Percentiles rank a stretch among this genome's conserved stretches.
phyloP scores from a whole-genome alignment of 139 green algal species.

The Yamagishiella unicocca region DNA sequence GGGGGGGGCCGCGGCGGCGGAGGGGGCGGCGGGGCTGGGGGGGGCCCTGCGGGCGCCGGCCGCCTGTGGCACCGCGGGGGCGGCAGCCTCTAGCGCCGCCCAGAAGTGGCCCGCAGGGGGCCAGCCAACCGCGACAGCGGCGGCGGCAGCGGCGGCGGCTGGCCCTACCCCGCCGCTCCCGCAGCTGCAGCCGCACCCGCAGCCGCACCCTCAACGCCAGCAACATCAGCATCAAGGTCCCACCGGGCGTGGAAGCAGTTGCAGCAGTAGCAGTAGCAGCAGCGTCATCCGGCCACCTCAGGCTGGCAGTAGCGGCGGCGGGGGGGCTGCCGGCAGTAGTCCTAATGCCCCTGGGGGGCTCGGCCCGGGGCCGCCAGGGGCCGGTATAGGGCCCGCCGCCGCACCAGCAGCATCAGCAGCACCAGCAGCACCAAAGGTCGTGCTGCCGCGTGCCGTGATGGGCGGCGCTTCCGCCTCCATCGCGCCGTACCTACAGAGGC shows the following conservation, averaged over 20 bases:
- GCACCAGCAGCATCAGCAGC: not conserved
- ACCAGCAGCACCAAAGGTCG: not conserved
- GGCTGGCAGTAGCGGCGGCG: too few relatives aligned
- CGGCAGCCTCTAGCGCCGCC: not conserved
- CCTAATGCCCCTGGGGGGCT: too few relatives aligned
- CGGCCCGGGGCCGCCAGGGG: not conserved
- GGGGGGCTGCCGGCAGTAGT: too few relatives aligned
- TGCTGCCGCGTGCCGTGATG: not conserved
- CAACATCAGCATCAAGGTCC: too few relatives aligned
- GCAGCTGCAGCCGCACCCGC: too few relatives aligned
- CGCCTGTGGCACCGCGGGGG: not conserved
- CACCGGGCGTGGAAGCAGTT: too few relatives aligned
- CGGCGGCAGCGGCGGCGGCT: not conserved
- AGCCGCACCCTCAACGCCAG: too few relatives aligned
- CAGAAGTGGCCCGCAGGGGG: too few relatives aligned
- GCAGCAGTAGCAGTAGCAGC: too few relatives aligned
- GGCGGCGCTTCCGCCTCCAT: not conserved
- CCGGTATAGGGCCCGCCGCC: not conserved
- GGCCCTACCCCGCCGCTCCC: too few relatives aligned
- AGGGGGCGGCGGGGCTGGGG: constrained; percentile 86
- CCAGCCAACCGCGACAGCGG: not conserved
- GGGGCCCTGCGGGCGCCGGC: constrained; percentile 72
- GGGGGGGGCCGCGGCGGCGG: constrained; percentile 63
- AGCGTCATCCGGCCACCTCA: too few relatives aligned
- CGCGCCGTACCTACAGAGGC: constrained; percentile 20